phyloP scores from a whole-genome alignment of 2,329 filamentous ascomycete species.

The Trichophaea hybrida region DNA sequence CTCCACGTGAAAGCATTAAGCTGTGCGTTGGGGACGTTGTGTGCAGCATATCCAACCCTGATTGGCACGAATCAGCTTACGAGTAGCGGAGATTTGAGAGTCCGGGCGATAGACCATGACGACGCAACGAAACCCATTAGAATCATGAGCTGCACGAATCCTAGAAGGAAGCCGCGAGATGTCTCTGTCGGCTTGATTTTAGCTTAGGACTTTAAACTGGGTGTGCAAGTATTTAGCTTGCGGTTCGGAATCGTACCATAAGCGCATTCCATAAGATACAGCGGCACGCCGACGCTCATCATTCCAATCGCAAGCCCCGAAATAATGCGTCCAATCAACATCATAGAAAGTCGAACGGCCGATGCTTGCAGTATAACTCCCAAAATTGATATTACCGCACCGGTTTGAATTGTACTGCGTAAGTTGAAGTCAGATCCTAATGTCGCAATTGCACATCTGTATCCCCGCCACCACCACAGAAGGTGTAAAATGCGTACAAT shows the following conservation, averaged over 20 bases:
- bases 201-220: too few relatives aligned
- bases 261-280: slow-evolving; percentile 47
- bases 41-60: slow-evolving; percentile 5
- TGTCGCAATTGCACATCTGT: background rate
- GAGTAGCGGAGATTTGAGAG: background rate
- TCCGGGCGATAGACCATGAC: background rate
- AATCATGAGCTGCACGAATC: slow-evolving; percentile 2
- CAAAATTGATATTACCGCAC: background rate
- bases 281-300: slow-evolving; percentile 46
- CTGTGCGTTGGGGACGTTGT: slow-evolving; percentile 1
- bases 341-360: slow-evolving; percentile 45
- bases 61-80: background rate
- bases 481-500: background rate
- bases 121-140: background rate
- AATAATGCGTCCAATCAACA: slow-evolving; percentile 43
- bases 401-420: slow-evolving; percentile 1
- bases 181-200: background rate
- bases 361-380: slow-evolving; percentile 29
- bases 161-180: background rate
- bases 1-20: slow-evolving; percentile 5
- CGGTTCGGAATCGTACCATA: background rate
- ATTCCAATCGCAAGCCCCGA: slow-evolving; percentile 45
- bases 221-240: too few relatives aligned
- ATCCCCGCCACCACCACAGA: too few relatives aligned
- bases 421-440: background rate